Base-by-base conservation (phyloP, 768 basidiomycete species). In the Porpolomopsis calyptriformis region DNA sequence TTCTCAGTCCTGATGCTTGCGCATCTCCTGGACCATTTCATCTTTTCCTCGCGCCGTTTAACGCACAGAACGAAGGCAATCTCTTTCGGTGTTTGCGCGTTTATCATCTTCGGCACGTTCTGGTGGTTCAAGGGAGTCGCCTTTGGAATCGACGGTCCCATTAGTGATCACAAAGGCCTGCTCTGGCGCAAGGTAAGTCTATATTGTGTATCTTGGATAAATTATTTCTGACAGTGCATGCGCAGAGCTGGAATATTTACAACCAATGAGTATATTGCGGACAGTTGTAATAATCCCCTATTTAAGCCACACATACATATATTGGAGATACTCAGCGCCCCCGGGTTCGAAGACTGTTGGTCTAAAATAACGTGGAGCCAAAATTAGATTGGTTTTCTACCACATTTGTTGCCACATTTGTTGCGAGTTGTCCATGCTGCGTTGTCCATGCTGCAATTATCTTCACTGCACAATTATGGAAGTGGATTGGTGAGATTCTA, bases 51-150 rank as follows among this genome's bases (percentile, higher is more conserved):
- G 11, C 70, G 73, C 26, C 72, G 78, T 9, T 68, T 84, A 48
- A 72, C 74, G 9, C 65, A 68, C 11, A 69, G 67, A 37, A 83
- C 80, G 19, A 96, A 94, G 58, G 60, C 64, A 33, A 80, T 87
- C 43, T 67, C 71, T 38, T 98, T 97, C 59, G 77, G 75, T 2
- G 53, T 84, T 16, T 65, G 75, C 40, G 72, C 78, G 0, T 68
- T 69, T 20, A 47, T 67, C 18, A 76, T 97, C 52, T 57, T 94
- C 5, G 70, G 68, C n/a, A 77, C 74, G 45, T 99, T 96, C 71
- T 94, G 86, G 88, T 94, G 89, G 91, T 98, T 96, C 69, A 84
- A 73, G 53, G 82, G 77, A 18, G 64, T 94, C 24, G 87, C 91
- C 2, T 91, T 88, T 63, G 94, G 96, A 1, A 85, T 97, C 38